Evolutionary conservation across 1,284 basidiomycete species (phyloP).

Genomic region (Entoloma clypeatum): DNA sequence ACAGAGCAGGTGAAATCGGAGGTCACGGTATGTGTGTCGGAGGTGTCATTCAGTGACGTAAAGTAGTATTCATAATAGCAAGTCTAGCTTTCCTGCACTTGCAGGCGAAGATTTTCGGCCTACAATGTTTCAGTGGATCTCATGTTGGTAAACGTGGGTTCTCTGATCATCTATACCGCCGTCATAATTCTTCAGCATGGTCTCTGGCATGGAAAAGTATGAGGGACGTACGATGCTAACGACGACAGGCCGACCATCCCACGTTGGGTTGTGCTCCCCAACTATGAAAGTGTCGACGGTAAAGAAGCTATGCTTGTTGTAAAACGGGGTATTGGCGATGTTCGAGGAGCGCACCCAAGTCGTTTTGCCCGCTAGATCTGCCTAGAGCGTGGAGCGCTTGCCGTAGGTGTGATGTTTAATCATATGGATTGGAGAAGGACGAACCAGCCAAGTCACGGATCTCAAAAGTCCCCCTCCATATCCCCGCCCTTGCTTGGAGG

Average conservation of each 20-base stretch:
- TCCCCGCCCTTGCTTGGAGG: constrained; percentile 6
- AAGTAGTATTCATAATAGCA: too few species aligned
- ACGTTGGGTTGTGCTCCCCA: constrained; percentile 27
- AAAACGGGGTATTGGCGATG: constrained; percentile 24
- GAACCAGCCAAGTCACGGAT: constrained; percentile 10
- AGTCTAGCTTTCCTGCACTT: too few species aligned
- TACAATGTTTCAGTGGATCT: too few species aligned
- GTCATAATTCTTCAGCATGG: too few species aligned
- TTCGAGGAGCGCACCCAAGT: constrained; percentile 28
- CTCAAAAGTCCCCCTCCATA: constrained; percentile 17
- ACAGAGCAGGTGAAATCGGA: too few species aligned
- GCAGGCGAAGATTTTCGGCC: too few species aligned
- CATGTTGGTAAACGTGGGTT: too few species aligned
- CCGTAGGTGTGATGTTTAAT: not conserved
- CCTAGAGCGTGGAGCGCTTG: constrained; percentile 18
- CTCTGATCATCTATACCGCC: too few species aligned
- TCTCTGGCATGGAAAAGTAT: too few species aligned
- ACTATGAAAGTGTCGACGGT: constrained; percentile 22
- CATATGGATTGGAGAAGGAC: not conserved
- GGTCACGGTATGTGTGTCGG: too few species aligned
- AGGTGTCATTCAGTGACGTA: too few species aligned
- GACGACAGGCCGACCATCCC: constrained; percentile 23
- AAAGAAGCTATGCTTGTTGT: constrained; percentile 27
- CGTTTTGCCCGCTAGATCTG: constrained; percentile 21
- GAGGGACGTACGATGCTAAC: constrained; percentile 27